Evolutionary conservation across 352 stramenopile genomes (phyloP).

Genomic region (Phytophthora citricola): DNA sequence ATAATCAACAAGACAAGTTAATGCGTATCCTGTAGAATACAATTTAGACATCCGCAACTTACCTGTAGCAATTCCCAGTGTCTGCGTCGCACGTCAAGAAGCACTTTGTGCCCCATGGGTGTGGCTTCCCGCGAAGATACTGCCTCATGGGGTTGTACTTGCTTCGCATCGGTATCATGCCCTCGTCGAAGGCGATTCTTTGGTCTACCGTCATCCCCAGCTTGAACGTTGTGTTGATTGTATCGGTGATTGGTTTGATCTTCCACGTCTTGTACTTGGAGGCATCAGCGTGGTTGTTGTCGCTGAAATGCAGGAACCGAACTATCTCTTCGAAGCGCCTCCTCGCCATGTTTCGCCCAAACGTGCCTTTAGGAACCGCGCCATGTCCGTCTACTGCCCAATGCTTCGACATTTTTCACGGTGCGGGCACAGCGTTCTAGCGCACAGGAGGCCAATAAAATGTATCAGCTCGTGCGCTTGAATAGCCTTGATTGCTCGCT

Average conservation of each 20-base stretch:
- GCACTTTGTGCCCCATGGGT: slow-evolving; percentile 11
- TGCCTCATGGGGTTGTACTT: slow-evolving; percentile 15
- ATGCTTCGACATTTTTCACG: too few species aligned
- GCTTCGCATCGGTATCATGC: slow-evolving; percentile 17
- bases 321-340: too few species aligned
- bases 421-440: too few species aligned
- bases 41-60: background rate
- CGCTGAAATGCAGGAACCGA: slow-evolving; percentile 5
- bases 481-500: too few species aligned
- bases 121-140: too few species aligned
- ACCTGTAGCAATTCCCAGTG: slow-evolving; percentile 18
- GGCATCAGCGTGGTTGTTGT: slow-evolving; percentile 1
- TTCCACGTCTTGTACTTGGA: slow-evolving; percentile 8
- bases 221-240: slow-evolving; percentile 4
- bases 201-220: slow-evolving; percentile 2
- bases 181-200: slow-evolving; percentile 10
- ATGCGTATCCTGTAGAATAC: slow-evolving; percentile 3
- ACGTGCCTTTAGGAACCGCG: too few species aligned
- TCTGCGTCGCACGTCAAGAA: slow-evolving; percentile 8
- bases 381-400: too few species aligned
- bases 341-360: too few species aligned
- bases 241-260: background rate
- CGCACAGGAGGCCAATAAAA: too few species aligned
- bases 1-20: background rate
- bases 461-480: too few species aligned